phyloP scores from a whole-genome alignment of 805 yeast genomes.

The Blastobotrys muscicola region DNA sequence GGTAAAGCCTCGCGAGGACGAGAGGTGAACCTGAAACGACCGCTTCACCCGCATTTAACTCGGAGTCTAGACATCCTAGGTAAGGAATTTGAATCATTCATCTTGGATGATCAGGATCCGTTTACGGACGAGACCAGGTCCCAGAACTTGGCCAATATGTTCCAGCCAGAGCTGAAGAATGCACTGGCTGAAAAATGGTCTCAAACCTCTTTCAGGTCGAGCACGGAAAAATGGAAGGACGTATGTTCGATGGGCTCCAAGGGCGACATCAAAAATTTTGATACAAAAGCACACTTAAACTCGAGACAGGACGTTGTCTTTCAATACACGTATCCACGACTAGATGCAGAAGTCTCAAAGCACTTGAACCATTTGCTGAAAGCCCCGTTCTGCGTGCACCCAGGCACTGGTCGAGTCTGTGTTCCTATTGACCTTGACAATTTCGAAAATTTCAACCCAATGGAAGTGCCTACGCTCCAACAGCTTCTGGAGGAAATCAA shows the following conservation, averaged over 20 bases:
- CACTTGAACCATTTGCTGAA: conserved; percentile 86
- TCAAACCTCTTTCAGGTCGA: conserved; percentile 39
- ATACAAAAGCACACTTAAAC: conserved; percentile 36
- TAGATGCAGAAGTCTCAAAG: conserved; percentile 87
- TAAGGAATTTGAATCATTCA: conserved; percentile 50
- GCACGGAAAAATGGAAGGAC: conserved; percentile 72
- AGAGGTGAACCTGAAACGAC: conserved; percentile 53
- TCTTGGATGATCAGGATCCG: conserved; percentile 79
- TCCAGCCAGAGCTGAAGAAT: conserved; percentile 36
- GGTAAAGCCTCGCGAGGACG: conserved; percentile 34
- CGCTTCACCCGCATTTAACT: conserved; percentile 76
- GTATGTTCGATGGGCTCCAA: conserved; percentile 36
- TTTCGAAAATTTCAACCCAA: conserved; percentile 57
- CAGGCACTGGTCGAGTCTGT: conserved; percentile 91
- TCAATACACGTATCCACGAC: conserved; percentile 76
- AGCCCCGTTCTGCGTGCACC: conserved; percentile 95
- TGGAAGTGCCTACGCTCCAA: conserved; percentile 65
- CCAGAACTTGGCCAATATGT: conserved; percentile 17
- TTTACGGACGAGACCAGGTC: conserved; percentile 59
- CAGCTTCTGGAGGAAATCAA: conserved; percentile 58
- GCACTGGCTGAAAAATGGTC: conserved; percentile 50
- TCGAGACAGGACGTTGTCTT: conserved; percentile 77
- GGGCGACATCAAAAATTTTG: conserved; percentile 22
- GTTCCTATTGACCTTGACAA: conserved; percentile 50
- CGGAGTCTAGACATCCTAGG: conserved; percentile 64